Percentiles rank a stretch among this genome's conserved stretches.
Conservation (phyloP, 371 early-diverging fungal genomes). For the Rhizopus sp. region DNA sequence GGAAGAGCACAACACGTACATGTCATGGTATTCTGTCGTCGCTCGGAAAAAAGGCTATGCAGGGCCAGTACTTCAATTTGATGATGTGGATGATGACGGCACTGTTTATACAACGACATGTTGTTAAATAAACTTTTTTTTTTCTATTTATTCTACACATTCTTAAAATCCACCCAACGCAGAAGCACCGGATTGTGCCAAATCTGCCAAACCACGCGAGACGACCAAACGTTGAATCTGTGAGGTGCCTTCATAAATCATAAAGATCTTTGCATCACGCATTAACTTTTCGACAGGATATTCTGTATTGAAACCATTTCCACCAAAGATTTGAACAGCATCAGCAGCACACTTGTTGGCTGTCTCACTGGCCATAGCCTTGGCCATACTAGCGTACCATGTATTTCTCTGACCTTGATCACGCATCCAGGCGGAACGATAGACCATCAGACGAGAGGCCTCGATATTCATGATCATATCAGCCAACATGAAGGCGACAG, state of each 20-base stretch:
- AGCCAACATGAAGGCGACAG: constrained; percentile 94
- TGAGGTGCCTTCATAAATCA: constrained; percentile 96
- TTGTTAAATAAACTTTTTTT: constrained; percentile 5
- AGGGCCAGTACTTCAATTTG: constrained; percentile 43
- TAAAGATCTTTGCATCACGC: constrained; percentile 93
- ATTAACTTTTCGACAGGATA: constrained; percentile 91
- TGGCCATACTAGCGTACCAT: constrained; percentile 94
- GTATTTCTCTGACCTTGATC: constrained; percentile 90
- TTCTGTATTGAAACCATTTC: constrained; percentile 90
- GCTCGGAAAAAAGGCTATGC: constrained; percentile 49
- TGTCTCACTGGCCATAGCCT: constrained; percentile 89
- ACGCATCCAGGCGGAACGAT: constrained; percentile 79
- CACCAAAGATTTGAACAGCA: constrained; percentile 97
- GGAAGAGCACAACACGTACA: constrained; percentile 40
- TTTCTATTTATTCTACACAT: neutral
- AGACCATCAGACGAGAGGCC: constrained; percentile 87
- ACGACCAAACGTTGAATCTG: constrained; percentile 95
- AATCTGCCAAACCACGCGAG: constrained; percentile 73
- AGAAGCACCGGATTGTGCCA: constrained; percentile 36
- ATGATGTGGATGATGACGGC: constrained; percentile 36
- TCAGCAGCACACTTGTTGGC: constrained; percentile 95
- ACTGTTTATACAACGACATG: constrained; percentile 21
- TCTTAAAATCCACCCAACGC: constrained; percentile 46
- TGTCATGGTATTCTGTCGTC: constrained; percentile 52
- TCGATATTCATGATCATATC: constrained; percentile 95